Percentiles rank a stretch among this genome's conserved stretches.
phyloP scores from a whole-genome alignment of 192 early-diverging fungal genomes.

The Coemansia sp. region DNA sequence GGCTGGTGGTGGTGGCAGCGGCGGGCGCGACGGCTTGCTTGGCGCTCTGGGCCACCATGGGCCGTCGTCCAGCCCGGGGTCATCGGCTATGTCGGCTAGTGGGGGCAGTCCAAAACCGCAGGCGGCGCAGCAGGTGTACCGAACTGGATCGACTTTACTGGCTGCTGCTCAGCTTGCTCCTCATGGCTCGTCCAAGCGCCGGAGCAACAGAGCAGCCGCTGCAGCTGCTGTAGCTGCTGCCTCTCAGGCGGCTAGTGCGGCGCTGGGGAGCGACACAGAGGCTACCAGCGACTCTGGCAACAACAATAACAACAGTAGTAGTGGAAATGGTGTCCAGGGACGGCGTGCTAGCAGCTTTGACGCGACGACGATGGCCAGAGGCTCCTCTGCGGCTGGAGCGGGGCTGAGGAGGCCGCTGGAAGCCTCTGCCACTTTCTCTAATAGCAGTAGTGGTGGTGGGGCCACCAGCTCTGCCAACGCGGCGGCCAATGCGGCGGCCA shows the following conservation, averaged over 20 bases:
- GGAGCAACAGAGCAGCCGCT: constrained; percentile 8
- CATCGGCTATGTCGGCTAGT: neutral
- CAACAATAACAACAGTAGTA: neutral
- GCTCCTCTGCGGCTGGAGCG: neutral
- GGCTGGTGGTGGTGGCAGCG: neutral
- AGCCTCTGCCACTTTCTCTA: neutral
- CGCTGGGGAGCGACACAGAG: constrained; percentile 27
- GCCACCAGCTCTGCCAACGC: constrained; percentile 8
- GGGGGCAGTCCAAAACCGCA: constrained; percentile 15
- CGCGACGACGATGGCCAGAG: constrained; percentile 10
- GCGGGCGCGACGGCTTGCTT: constrained; percentile 17
- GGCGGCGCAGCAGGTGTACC: constrained; percentile 10
- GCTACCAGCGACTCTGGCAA: constrained; percentile 29
- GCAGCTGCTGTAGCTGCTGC: constrained; percentile 9
- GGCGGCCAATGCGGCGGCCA: constrained; percentile 35
- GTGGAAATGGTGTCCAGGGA: neutral
- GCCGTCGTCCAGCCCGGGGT: constrained; percentile 15
- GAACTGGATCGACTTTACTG: constrained; percentile 14
- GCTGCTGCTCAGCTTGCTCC: constrained; percentile 18
- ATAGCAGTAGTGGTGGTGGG: neutral
- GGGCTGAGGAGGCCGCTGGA: neutral
- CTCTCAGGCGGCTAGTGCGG: constrained; percentile 4
- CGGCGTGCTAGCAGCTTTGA: constrained; percentile 53
- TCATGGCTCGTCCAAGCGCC: constrained; percentile 25
- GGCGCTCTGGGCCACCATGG: constrained; percentile 26